Evolutionary conservation across 306 rosid species (phyloP), one percentile per base, ranked within the genome.

Genomic region (Pyrus bretschneideri): DNA sequence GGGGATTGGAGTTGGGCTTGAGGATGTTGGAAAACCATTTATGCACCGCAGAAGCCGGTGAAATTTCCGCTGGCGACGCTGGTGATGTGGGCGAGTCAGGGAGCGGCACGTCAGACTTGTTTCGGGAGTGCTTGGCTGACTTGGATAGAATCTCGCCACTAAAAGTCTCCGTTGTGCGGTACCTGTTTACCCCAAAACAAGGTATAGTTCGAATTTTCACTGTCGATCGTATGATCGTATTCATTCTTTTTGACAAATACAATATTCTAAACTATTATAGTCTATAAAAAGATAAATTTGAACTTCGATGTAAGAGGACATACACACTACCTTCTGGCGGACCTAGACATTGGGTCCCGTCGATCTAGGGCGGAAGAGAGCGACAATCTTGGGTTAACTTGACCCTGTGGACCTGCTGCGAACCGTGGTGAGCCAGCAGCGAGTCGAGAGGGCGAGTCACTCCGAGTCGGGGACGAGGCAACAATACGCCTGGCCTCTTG

Each of bases 111-210:
- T 89, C 90, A 4, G 98, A 91, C 66, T 76, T 87, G 90, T 79
- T 91, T 70, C 92, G 87, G 12, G 78, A 73, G 82, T 88, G 97
- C 61, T 55, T 84, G 2, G 83, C 89, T 45, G 97, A 82, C 67
- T 84, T 93, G 0, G 89, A 79, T 6, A 93, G 82, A 76, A 93
- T 89, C 52, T 93, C 96, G 13, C 93, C 87, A 33, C 96, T 89
- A 62, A 93, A 82, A 74, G 88, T 85, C 78, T 88, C 96, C 78
- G n/a, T 76, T 11, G 85, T 74, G 40, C 89, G 80, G 57, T 70
- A 17, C 61, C 98, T 87, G 75, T 71, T 11, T 30, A 38, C 18
- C 4, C 8, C 5, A 52, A 18, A 55, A 14, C 66, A 4, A 25
- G 18, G 19, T 1, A 18, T 12, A 27, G 31, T 61, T 61, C n/a